These are phyloP conservation scores for Panicum hallii DNA, from an alignment of 202 grass and related monocot genomes.

Conservation along the genomic window DNA sequence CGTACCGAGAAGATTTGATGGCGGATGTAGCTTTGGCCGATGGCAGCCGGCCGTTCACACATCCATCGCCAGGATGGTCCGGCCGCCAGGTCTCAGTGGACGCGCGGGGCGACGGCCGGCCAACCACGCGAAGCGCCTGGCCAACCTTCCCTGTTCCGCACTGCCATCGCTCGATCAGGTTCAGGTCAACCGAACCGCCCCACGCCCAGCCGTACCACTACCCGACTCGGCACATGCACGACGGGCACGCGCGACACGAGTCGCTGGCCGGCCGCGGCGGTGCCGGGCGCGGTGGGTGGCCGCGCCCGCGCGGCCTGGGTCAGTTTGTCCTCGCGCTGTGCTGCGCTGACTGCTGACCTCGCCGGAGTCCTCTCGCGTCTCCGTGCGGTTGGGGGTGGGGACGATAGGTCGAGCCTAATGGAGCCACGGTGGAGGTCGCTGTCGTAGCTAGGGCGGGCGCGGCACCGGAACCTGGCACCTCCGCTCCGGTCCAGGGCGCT, in stretches of 20 bases:
- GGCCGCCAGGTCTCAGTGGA: background rate
- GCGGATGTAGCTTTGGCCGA: background rate
- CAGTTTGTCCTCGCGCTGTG: background rate
- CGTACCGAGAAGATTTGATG: slow-evolving; percentile 14
- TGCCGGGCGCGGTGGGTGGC: background rate
- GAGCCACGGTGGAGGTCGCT: slow-evolving; percentile 36
- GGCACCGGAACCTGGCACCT: background rate
- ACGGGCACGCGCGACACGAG: background rate
- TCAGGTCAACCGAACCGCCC: background rate
- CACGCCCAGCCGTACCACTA: too few species aligned
- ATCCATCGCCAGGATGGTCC: background rate
- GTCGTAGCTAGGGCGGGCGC: background rate
- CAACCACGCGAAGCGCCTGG: background rate
- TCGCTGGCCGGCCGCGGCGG: background rate
- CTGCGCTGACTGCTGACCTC: background rate
- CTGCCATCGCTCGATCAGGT: background rate
- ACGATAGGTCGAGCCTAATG: background rate
- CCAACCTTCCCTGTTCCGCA: background rate
- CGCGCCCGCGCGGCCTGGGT: background rate
- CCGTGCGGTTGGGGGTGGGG: too few species aligned
- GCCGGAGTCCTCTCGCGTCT: background rate
- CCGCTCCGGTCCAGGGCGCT: background rate
- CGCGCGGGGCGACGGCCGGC: background rate
- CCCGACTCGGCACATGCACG: background rate
- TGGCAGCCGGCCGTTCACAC: background rate